Conservation (phyloP, 2,329 filamentous ascomycete species). For the Monilinia laxa region DNA sequence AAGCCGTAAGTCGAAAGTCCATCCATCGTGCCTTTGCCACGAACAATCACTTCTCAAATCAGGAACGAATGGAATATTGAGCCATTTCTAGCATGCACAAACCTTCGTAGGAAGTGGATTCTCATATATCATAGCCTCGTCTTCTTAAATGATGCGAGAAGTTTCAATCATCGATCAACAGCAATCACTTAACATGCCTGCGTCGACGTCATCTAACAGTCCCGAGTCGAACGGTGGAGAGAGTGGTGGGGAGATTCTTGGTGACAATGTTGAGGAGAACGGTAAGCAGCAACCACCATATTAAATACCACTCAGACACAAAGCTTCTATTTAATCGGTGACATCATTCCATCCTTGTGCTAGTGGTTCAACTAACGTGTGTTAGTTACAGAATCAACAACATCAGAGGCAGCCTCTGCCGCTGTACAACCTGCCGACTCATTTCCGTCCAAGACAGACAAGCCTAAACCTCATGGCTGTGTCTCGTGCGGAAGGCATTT, state of each 20-base stretch:
- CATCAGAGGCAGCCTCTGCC: constrained; percentile 26
- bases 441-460: constrained; percentile 88
- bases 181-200: constrained; percentile 37
- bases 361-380: neutral
- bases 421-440: constrained; percentile 36
- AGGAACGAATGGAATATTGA: constrained; percentile 33
- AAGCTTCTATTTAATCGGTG: constrained; percentile 1
- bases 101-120: constrained; percentile 28
- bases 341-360: neutral
- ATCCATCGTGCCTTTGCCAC: constrained; percentile 30
- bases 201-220: constrained; percentile 36
- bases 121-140: constrained; percentile 27
- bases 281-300: constrained; percentile 32
- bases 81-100: constrained; percentile 35
- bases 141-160: constrained; percentile 33
- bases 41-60: constrained; percentile 27
- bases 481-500: constrained; percentile 89
- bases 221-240: constrained; percentile 34
- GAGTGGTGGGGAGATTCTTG: constrained; percentile 27
- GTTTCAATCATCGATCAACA: constrained; percentile 34
- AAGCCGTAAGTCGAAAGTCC: constrained; percentile 32
- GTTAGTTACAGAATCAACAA: neutral
- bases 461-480: constrained; percentile 93
- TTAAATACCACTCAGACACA: neutral
- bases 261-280: constrained; percentile 33